phyloP scores from a whole-genome alignment of 1,284 basidiomycete species.

The Cystobasidiaceae sp. region DNA sequence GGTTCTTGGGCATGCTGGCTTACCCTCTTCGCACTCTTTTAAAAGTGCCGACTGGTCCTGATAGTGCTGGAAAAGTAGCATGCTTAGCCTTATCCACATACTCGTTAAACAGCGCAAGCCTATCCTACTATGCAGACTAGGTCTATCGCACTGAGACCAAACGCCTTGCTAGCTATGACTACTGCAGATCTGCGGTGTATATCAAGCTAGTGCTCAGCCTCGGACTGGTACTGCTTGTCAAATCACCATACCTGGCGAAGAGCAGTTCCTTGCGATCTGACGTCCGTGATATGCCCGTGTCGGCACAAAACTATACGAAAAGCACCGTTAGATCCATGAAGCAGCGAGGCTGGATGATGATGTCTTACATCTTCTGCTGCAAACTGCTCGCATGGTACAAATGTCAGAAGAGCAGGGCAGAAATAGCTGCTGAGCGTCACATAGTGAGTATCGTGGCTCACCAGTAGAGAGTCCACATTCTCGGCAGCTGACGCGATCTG shows the following conservation, averaged over 20 bases:
- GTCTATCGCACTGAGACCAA: constrained; percentile 77
- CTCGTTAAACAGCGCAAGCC: not conserved
- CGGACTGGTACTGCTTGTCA: not conserved
- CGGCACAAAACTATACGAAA: constrained; percentile 62
- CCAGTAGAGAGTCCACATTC: constrained; percentile 28
- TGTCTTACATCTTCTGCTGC: constrained; percentile 20
- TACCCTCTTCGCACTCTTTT: constrained; percentile 16
- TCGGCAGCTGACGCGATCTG: constrained; percentile 26
- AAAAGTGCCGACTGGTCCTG: not conserved
- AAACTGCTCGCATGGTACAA: not conserved
- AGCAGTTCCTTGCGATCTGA: constrained; percentile 67
- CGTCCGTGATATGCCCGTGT: constrained; percentile 78
- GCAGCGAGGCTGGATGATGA: not conserved
- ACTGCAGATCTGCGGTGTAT: constrained; percentile 56
- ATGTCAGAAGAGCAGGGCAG: not conserved
- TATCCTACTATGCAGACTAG: constrained; percentile 55
- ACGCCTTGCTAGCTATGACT: constrained; percentile 77
- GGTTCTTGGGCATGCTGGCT: not conserved
- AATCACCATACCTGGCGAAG: constrained; percentile 59
- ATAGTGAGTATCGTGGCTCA: not conserved
- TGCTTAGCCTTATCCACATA: not conserved
- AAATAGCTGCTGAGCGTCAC: no score
- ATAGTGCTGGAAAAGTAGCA: constrained; percentile 14
- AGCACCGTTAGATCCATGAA: not conserved
- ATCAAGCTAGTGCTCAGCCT: not conserved